Percentiles rank a stretch among this genome's conserved stretches.
Conservation (phyloP, 345 rosid species). For the Eucalyptus curtisii region DNA sequence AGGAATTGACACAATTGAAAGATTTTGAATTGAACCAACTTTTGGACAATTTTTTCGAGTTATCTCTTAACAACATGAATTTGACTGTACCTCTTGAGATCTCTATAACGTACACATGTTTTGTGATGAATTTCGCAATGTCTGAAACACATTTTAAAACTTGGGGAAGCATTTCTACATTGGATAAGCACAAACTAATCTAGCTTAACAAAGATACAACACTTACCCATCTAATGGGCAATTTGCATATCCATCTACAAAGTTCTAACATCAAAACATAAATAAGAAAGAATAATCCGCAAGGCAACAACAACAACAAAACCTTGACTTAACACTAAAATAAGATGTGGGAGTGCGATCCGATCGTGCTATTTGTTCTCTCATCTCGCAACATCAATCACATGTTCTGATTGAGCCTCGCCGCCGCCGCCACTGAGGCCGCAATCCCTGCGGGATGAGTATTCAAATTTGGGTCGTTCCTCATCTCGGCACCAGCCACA, state of each 20-base stretch:
- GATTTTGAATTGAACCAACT: accelerated
- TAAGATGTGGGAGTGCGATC: not conserved
- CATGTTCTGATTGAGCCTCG: constrained; percentile 51
- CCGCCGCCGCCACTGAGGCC: constrained; percentile 66
- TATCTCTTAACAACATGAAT: not conserved
- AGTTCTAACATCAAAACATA: not conserved
- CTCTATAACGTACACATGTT: not conserved
- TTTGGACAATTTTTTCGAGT: accelerated
- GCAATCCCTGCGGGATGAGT: constrained; percentile 72
- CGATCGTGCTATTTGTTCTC: not conserved
- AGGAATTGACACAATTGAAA: too few relatives aligned
- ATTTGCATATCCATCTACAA: not conserved
- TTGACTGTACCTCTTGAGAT: not conserved
- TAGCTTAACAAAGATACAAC: not conserved
- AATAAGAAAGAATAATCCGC: not conserved
- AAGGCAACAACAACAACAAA: not conserved
- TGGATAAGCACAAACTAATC: not conserved
- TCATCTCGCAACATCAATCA: not conserved
- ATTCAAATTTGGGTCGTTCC: constrained; percentile 61
- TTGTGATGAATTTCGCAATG: not conserved
- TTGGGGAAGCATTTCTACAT: not conserved
- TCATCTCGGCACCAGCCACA: constrained; percentile 68
- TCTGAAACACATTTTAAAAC: not conserved
- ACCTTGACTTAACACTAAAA: not conserved
- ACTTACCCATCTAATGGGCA: not conserved